Conservation (phyloP, 371 early-diverging fungal genomes). For the Mucor mucedo region DNA sequence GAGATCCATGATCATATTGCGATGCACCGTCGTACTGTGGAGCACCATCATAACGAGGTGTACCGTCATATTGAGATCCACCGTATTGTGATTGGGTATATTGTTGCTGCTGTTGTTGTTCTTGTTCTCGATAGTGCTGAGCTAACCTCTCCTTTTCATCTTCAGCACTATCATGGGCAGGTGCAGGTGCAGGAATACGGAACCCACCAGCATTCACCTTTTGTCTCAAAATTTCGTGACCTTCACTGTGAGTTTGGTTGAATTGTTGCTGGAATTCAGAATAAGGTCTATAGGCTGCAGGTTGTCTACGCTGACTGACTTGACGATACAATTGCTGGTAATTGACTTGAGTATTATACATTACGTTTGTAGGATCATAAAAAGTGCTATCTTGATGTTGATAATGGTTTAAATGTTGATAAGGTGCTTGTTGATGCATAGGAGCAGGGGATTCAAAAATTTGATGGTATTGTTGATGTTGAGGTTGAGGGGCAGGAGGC, state of each 20-base stretch:
- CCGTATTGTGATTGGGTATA: neutral
- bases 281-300: slow-evolving; percentile 40
- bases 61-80: slow-evolving; percentile 9
- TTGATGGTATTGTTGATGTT: slow-evolving; percentile 11
- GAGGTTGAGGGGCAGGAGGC: slow-evolving; percentile 17
- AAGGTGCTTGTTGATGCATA: slow-evolving; percentile 28
- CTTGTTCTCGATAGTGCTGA: slow-evolving; percentile 26
- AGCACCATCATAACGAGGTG: slow-evolving; percentile 1
- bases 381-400: slow-evolving; percentile 20
- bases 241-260: slow-evolving; percentile 6
- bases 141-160: slow-evolving; percentile 36
- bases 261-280: slow-evolving; percentile 49
- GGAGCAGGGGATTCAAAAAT: slow-evolving; percentile 30
- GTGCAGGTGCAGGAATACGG: slow-evolving; percentile 30
- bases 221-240: slow-evolving; percentile 22
- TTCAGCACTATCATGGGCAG: slow-evolving; percentile 25
- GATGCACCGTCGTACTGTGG: neutral
- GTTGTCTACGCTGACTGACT: slow-evolving; percentile 37
- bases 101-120: slow-evolving; percentile 13
- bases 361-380: slow-evolving; percentile 10
- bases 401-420: slow-evolving; percentile 10
- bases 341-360: slow-evolving; percentile 27
- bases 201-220: slow-evolving; percentile 53
- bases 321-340: slow-evolving; percentile 53
- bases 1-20: too few species aligned